Conservation (phyloP, 225 moss, liverwort and hornwort genomes). For the Bryoerythrophyllum caledonicum region DNA sequence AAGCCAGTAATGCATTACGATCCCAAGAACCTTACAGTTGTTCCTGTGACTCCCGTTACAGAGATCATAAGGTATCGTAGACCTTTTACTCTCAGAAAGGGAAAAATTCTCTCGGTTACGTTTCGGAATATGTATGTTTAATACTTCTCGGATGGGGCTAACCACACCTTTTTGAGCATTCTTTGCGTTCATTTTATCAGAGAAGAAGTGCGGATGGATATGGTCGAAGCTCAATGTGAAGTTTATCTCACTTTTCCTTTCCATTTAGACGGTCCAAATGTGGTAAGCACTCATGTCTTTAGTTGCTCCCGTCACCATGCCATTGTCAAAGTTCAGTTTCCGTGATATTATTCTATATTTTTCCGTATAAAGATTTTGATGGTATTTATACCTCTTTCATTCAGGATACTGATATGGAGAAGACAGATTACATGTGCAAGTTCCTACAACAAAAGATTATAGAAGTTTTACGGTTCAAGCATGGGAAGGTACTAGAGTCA, state of each 20-base stretch:
- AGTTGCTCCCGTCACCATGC: slow-evolving; percentile 10
- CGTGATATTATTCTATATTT: neutral
- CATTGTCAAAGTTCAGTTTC: slow-evolving; percentile 11
- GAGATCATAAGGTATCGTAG: slow-evolving; percentile 51
- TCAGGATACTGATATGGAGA: slow-evolving; percentile 55
- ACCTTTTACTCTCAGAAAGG: neutral
- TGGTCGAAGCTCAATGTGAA: slow-evolving; percentile 86
- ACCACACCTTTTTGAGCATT: neutral
- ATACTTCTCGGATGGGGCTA: neutral
- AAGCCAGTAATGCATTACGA: slow-evolving; percentile 68
- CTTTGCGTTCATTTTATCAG: slow-evolving; percentile 32
- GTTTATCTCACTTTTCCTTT: slow-evolving; percentile 80
- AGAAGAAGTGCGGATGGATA: slow-evolving; percentile 78
- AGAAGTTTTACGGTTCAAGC: slow-evolving; percentile 89
- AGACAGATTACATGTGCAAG: slow-evolving; percentile 78
- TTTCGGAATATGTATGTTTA: neutral
- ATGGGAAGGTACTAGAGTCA: slow-evolving; percentile 65
- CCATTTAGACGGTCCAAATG: slow-evolving; percentile 66
- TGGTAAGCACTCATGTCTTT: slow-evolving; percentile 49
- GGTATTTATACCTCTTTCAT: neutral
- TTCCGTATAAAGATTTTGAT: neutral
- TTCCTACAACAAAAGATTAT: slow-evolving; percentile 73
- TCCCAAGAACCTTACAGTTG: slow-evolving; percentile 49
- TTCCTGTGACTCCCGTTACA: slow-evolving; percentile 55
- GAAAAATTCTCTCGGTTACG: neutral